Base-by-base conservation (phyloP, 371 early-diverging fungal genomes). In the Blastocladiella emersonii region DNA sequence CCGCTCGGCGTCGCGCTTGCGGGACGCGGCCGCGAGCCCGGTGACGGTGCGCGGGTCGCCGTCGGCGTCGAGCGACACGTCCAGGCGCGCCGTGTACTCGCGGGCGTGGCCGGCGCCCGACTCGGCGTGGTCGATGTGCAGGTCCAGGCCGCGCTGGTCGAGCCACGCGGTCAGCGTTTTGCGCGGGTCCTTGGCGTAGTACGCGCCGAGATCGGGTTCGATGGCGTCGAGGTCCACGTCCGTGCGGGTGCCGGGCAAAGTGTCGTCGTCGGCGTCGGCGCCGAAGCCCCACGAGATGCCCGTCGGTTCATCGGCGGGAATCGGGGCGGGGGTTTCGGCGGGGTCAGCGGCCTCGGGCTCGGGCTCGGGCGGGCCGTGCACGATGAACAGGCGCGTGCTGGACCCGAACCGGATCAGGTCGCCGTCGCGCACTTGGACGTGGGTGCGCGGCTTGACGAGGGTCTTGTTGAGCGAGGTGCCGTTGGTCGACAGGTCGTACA, bases 211-310 rank as follows among this genome's bases (percentile, higher is more conserved):
- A 1, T 37, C 41, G n/a, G 36, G n/a, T 25, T 37, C 61, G n/a
- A 39, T 4, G 36, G 34, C 4, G 0, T 39, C 41, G 19, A 17
- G 19, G 41, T 2, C 41, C 2, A 17, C 41, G 6, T 41, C 41
- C 3, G 19, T 13, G 2, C 10, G 2, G 36, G 36, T 17, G 21
- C 3, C 39, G 23, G 13, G 10, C 41, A 32, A 17, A 6, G 30
- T 19, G 27, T 25, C 32, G 15, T 61, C 61, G 36, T 10, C 41
- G n/a, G 61, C 61, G 61, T 61, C 61, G n/a, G 36, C 61, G 30
- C 41, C 61, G 41, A 61, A 61, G 30, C 61, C 61, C 61, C 61
- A 61, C 61, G 61, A 35, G 23, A 61, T 39, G 35, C 17, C 32
- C 21, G 19, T 37, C 35, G 36, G 44, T 4, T 61, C 61, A 21